Evolutionary conservation across 148 eudicot species (phyloP).

Genomic region (Silene conica): DNA sequence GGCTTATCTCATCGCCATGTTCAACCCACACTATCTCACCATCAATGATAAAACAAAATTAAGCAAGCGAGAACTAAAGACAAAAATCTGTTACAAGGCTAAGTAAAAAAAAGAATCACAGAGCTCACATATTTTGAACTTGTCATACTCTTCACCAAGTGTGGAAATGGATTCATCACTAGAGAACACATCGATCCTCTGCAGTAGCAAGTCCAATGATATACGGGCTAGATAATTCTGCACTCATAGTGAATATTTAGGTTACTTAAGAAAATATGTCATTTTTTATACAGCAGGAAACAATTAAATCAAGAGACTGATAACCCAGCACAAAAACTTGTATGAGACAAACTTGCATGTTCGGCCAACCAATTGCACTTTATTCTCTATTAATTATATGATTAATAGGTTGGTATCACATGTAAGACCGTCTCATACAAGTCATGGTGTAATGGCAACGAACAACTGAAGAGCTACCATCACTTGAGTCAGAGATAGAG

Average conservation of each 20-base stretch:
- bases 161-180: constrained; percentile 55
- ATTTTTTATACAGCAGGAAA: neutral
- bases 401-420: neutral
- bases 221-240: constrained; percentile 80
- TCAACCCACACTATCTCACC: constrained; percentile 75
- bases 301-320: neutral
- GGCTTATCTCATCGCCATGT: constrained; percentile 96
- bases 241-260: neutral
- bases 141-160: constrained; percentile 61
- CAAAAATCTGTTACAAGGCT: neutral
- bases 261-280: constrained; percentile 2
- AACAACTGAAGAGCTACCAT: neutral
- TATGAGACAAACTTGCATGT: neutral
- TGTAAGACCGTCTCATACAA: neutral
- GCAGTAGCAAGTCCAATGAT: constrained; percentile 63
- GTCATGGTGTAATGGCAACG: neutral
- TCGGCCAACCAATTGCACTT: neutral
- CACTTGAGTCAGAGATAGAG: constrained; percentile 9
- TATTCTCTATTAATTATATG: neutral
- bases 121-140: constrained; percentile 61
- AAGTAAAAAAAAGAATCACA: neutral
- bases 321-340: neutral
- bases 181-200: constrained; percentile 55
- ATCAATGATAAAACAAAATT: constrained; percentile 20
- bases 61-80: constrained; percentile 13